Evolutionary conservation across 768 basidiomycete genomes (phyloP).

Genomic region (Fomitopsis pulvina): DNA sequence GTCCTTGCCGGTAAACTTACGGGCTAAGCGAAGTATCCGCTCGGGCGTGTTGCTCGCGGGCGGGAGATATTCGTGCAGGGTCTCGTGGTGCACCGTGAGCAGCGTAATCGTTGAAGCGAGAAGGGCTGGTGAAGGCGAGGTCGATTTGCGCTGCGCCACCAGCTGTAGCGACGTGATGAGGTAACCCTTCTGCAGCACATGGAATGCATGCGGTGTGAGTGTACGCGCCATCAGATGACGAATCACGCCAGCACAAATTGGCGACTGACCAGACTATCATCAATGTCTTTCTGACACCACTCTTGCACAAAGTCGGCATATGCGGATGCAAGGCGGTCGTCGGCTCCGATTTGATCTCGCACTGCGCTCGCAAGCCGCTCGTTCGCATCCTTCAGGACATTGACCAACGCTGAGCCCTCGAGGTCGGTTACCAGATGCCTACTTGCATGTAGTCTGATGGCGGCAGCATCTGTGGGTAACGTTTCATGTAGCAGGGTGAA

Average conservation of each 20-base stretch:
- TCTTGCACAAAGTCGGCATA: conserved; percentile 41
- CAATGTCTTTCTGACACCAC: conserved; percentile 34
- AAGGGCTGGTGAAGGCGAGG: conserved; percentile 22
- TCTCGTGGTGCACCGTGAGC: conserved; percentile 17
- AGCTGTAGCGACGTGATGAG: conserved; percentile 22
- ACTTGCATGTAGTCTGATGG: conserved; percentile 34
- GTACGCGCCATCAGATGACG: not conserved
- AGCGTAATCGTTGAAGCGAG: conserved; percentile 32
- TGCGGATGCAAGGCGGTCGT: conserved; percentile 27
- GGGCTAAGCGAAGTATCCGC: conserved; percentile 34
- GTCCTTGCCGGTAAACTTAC: conserved; percentile 36
- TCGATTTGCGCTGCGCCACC: conserved; percentile 14
- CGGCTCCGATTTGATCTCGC: conserved; percentile 7
- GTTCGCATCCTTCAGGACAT: conserved; percentile 43
- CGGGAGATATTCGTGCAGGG: conserved; percentile 16
- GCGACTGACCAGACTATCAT: conserved; percentile 21
- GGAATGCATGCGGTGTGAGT: not conserved
- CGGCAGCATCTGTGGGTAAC: conserved; percentile 32
- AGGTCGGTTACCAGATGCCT: conserved; percentile 26
- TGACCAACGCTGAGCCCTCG: conserved; percentile 46
- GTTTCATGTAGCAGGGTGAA: conserved; percentile 32
- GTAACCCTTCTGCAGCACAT: conserved; percentile 19
- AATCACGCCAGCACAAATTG: conserved; percentile 7
- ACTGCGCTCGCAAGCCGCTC: conserved; percentile 38
- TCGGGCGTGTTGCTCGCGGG: conserved; percentile 13